Evolutionary conservation across 257 asterid species (phyloP).

Genomic region (Penstemon eatonii): DNA sequence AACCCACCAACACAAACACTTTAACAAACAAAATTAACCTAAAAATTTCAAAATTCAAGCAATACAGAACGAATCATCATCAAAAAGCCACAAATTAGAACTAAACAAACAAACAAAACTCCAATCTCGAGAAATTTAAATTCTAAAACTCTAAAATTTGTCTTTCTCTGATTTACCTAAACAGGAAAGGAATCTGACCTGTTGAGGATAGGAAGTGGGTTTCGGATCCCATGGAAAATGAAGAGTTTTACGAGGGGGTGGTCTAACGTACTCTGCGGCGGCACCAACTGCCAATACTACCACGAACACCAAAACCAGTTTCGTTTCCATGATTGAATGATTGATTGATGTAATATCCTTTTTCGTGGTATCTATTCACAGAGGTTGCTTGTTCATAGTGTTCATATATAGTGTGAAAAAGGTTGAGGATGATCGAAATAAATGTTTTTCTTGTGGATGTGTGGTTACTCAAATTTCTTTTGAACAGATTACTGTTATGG

Average conservation of each 20-base stretch:
- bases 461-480: no score
- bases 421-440: no score
- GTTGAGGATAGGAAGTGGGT: slow-evolving; percentile 59
- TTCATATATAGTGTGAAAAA: no score
- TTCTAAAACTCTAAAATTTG: not conserved
- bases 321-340: slow-evolving; percentile 29
- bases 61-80: not conserved
- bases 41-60: slow-evolving; percentile 3
- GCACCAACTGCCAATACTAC: slow-evolving; percentile 12
- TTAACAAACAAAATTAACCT: not conserved
- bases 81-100: not conserved
- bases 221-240: slow-evolving; percentile 49
- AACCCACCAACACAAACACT: not conserved
- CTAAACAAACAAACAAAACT: no score
- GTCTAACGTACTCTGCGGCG: slow-evolving; percentile 55
- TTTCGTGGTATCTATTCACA: no score
- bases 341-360: no score
- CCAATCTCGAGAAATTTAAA: not conserved
- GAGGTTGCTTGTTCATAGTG: no score
- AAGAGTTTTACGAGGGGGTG: slow-evolving; percentile 63
- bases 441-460: no score
- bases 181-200: slow-evolving; percentile 38
- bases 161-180: not conserved
- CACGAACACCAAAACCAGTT: slow-evolving; percentile 15
- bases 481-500: no score